These are phyloP conservation scores for Wallacemonas sp. DNA, from an alignment of 208 protist genomes.

Conservation along the genomic window DNA sequence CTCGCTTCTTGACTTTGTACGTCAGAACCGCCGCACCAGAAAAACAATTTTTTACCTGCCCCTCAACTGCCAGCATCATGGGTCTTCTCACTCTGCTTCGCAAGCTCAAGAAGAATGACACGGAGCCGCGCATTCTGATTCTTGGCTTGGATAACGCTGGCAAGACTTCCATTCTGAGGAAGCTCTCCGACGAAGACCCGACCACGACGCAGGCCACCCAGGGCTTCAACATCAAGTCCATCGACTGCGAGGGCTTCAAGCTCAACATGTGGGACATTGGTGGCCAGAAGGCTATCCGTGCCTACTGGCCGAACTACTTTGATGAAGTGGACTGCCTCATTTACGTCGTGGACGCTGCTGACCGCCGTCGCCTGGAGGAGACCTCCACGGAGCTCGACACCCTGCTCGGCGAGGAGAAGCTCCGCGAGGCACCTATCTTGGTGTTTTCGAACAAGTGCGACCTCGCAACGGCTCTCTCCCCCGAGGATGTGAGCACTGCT, in stretches of 20 bases:
- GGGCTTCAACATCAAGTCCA: conserved; percentile 98
- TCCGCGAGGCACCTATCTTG: conserved; percentile 93
- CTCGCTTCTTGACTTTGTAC: too few relatives aligned
- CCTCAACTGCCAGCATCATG: conserved; percentile 92
- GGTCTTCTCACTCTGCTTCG: conserved; percentile 94
- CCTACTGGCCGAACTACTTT: conserved; percentile 98
- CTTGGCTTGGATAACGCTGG: conserved; percentile 98
- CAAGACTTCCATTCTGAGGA: conserved; percentile 98
- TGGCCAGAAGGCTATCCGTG: conserved; percentile 96
- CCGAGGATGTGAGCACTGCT: conserved; percentile 83
- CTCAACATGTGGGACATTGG: conserved; percentile 99
- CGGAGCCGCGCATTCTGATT: conserved; percentile 95
- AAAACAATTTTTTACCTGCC: too few relatives aligned
- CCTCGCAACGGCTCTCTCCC: conserved; percentile 86
- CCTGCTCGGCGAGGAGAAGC: conserved; percentile 95
- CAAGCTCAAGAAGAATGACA: conserved; percentile 93
- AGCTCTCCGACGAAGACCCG: conserved; percentile 96
- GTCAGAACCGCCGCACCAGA: too few relatives aligned
- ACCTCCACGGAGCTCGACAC: conserved; percentile 91
- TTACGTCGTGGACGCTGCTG: conserved; percentile 96
- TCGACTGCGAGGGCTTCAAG: conserved; percentile 96
- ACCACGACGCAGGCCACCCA: conserved; percentile 96
- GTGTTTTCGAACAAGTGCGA: conserved; percentile 99
- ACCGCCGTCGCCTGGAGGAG: conserved; percentile 94
- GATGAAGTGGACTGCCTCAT: conserved; percentile 96